A percentile compares a stretch with the other conserved stretches of the same genome.
Conservation (phyloP, 1,284 basidiomycete genomes). For the Heterobasidion irregulare region DNA sequence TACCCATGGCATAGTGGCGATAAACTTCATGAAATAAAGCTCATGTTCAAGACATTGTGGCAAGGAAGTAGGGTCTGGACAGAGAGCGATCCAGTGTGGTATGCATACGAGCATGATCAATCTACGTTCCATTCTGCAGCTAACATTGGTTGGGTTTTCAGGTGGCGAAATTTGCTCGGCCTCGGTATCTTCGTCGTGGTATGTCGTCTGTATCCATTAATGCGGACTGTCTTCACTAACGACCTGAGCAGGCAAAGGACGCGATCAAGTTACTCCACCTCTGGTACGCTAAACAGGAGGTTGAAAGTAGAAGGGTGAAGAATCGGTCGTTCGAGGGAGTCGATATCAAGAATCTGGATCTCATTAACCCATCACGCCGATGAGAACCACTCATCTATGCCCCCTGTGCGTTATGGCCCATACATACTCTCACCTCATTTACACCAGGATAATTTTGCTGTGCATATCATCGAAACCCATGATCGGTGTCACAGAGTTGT, state of each 20-base stretch:
- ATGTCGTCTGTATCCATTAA: conserved; percentile 15
- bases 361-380: conserved; percentile 26
- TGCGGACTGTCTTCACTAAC: background rate
- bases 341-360: conserved; percentile 54
- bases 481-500: too few species aligned
- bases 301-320: conserved; percentile 57
- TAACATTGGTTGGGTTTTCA: conserved; percentile 13
- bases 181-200: conserved; percentile 62
- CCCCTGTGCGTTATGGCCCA: too few species aligned
- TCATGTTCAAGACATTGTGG: conserved; percentile 39
- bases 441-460: background rate
- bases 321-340: conserved; percentile 63
- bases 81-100: conserved; percentile 69
- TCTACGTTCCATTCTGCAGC: too few species aligned
- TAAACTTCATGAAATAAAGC: background rate
- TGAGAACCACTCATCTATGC: too few species aligned
- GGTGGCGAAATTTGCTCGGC: conserved; percentile 70
- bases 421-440: background rate
- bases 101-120: conserved; percentile 8
- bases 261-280: conserved; percentile 56
- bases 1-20: conserved; percentile 19
- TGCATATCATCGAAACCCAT: too few species aligned
- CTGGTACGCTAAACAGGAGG: conserved; percentile 60
- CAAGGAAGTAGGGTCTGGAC: conserved; percentile 52
- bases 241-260: conserved; percentile 48